A percentile compares a stretch with the other conserved stretches of the same genome.
Evolutionary conservation across 1,284 basidiomycete genomes (phyloP).

Genomic region (Apiotrichum gracile): DNA sequence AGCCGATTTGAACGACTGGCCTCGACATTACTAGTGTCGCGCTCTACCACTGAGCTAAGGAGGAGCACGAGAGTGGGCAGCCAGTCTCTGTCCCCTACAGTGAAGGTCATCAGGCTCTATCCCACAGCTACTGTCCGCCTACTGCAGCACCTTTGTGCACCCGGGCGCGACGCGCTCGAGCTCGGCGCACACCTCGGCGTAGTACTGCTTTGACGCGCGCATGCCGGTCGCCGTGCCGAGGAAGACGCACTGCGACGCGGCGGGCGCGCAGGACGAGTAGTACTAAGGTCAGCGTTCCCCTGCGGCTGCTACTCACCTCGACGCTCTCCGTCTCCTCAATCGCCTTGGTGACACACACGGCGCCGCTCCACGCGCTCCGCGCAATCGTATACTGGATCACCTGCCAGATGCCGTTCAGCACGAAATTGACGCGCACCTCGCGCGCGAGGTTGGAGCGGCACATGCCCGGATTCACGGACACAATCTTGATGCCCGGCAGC

Average conservation of each 20-base stretch:
- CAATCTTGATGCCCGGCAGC: constrained; percentile 7
- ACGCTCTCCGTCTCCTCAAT: background rate
- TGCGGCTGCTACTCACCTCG: background rate
- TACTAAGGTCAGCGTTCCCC: background rate
- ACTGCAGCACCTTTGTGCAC: too few species aligned
- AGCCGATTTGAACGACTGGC: too few species aligned
- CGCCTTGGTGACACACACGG: background rate
- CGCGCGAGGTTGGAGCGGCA: constrained; percentile 17
- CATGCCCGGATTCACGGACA: constrained; percentile 17
- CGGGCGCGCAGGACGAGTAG: background rate
- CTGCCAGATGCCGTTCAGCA: background rate
- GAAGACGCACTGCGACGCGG: background rate
- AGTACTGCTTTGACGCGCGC: background rate
- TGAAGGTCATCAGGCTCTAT: too few species aligned
- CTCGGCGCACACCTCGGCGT: background rate
- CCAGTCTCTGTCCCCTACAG: too few species aligned
- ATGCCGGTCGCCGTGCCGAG: background rate
- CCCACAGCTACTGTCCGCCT: too few species aligned
- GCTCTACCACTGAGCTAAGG: too few species aligned
- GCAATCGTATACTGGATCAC: background rate
- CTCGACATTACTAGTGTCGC: too few species aligned
- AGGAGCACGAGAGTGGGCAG: too few species aligned
- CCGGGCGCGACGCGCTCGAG: constrained; percentile 1
- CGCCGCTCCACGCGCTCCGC: background rate
- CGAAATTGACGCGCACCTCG: background rate